phyloP scores from a whole-genome alignment of 1,284 basidiomycete species.

The Pascua sp. region DNA sequence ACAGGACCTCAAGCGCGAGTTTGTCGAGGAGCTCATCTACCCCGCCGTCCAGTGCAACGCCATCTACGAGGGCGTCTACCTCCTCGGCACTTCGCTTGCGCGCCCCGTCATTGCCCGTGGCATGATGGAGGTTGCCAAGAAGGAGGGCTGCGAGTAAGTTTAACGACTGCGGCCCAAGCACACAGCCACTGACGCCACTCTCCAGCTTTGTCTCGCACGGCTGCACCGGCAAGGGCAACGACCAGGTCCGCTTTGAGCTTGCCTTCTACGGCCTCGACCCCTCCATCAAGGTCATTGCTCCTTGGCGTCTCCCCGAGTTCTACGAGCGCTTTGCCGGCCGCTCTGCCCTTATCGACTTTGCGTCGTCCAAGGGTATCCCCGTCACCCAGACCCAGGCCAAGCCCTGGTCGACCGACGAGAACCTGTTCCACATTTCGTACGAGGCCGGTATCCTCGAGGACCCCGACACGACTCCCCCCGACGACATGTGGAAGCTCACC shows the following conservation, averaged over 20 bases:
- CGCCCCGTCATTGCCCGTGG: conserved; percentile 98
- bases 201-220: conserved; percentile 92
- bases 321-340: conserved; percentile 97
- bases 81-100: conserved; percentile 95
- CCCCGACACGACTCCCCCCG: conserved; percentile 88
- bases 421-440: conserved; percentile 99
- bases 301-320: conserved; percentile 96
- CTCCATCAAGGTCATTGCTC: conserved; percentile 97
- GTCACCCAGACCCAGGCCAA: conserved; percentile 94
- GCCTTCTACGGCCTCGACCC: conserved; percentile 99
- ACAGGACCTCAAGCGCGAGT: conserved; percentile 91
- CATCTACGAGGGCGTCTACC: conserved; percentile 99
- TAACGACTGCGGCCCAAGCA: neutral
- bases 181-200: conserved; percentile 15
- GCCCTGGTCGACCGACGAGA: conserved; percentile 99
- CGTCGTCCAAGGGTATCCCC: conserved; percentile 83
- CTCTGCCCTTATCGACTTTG: conserved; percentile 85
- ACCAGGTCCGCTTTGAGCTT: conserved; percentile 98
- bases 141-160: conserved; percentile 82
- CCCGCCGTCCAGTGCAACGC: conserved; percentile 97
- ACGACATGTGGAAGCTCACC: conserved; percentile 99
- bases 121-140: conserved; percentile 91
- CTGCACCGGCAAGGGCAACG: conserved; percentile 99
- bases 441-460: conserved; percentile 99
- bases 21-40: conserved; percentile 94